A percentile compares a stretch with the other conserved stretches of the same genome.
phyloP scores from a whole-genome alignment of 805 yeast species.

The Saccharomycopsis olivae region DNA sequence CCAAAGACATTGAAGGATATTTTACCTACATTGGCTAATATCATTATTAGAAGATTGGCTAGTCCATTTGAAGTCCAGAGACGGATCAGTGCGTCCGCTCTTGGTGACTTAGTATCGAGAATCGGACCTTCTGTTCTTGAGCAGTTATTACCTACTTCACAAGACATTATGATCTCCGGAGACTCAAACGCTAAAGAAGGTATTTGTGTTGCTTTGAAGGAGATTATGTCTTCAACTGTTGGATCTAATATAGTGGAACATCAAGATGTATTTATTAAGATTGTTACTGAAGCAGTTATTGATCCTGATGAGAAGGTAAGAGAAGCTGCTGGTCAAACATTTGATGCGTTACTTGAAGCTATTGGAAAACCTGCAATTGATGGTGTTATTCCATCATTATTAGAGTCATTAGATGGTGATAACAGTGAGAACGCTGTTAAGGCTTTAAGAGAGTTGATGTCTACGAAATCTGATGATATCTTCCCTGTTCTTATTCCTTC shows the following conservation, averaged over 20 bases:
- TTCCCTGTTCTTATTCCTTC: constrained; percentile 92
- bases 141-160: constrained; percentile 76
- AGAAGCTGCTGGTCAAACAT: constrained; percentile 84
- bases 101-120: constrained; percentile 90
- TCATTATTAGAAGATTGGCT: constrained; percentile 76
- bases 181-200: constrained; percentile 91
- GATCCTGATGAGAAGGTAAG: constrained; percentile 69
- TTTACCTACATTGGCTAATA: constrained; percentile 67
- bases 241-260: constrained; percentile 49
- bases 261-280: constrained; percentile 58
- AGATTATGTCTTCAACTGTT: constrained; percentile 68
- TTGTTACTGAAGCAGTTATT: constrained; percentile 69
- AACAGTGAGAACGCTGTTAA: constrained; percentile 57
- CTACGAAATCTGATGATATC: constrained; percentile 77
- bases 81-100: constrained; percentile 81
- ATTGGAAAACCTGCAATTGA: constrained; percentile 83
- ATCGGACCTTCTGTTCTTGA: constrained; percentile 83
- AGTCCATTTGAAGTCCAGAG: constrained; percentile 72
- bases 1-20: constrained; percentile 92
- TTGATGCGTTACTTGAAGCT: constrained; percentile 74
- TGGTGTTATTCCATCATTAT: constrained; percentile 74
- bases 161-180: constrained; percentile 42
- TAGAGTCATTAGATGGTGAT: constrained; percentile 52
- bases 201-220: constrained; percentile 86
- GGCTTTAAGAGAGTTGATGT: constrained; percentile 88